Evolutionary conservation across 495 filamentous ascomycete genomes (phyloP), one percentile per base, ranked within the genome.

Genomic region (Glutinoglossum americanum): DNA sequence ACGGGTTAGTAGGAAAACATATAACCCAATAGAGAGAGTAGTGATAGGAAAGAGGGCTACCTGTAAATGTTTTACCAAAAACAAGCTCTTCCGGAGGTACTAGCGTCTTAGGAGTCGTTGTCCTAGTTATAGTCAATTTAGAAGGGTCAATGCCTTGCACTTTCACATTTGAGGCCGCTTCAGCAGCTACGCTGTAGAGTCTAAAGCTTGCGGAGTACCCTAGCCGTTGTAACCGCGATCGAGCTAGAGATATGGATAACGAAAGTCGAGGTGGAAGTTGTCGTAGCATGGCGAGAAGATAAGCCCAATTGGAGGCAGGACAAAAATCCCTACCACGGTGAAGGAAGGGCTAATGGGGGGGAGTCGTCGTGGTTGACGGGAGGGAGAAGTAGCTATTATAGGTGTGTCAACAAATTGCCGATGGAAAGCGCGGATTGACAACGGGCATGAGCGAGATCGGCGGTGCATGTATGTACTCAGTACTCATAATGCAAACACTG

Each of bases 41-140:
- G 41, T 3, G 10, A 39, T 1, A 2, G n/a, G 17, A 26, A 39
- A 39, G 10, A 15, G 54, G 7, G 64, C 39, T 69, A 88, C 86
- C 87, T 57, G 89, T 94, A 68, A 97, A 98, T 21, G 79, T 84
- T 59, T 77, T 77, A 55, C 89, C 89, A 65, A 97, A 96, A 53
- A 96, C 72, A 32, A 97, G 77, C 53, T 93, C 76, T 64, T 93
- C 74, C 28, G 86, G 76, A 51, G 85, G 79, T 19, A 74, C 74
- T 47, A 88, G 73, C 26, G 74, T 63, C 72, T 89, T 89, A 10
- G 90, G 93, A 3, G 80, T 80, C 21, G 72, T 78, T 0, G 84
- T 92, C 67, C 81, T 80, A 23, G 78, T 81, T 60, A 94, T 74
- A 23, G 74, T 70, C 48, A 98, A 76, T 68, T 82, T 82, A n/a